Percentiles rank a stretch among this genome's conserved stretches.
Evolutionary conservation across 495 filamentous ascomycete genomes (phyloP).

Genomic region (Neurospora sublineolata): DNA sequence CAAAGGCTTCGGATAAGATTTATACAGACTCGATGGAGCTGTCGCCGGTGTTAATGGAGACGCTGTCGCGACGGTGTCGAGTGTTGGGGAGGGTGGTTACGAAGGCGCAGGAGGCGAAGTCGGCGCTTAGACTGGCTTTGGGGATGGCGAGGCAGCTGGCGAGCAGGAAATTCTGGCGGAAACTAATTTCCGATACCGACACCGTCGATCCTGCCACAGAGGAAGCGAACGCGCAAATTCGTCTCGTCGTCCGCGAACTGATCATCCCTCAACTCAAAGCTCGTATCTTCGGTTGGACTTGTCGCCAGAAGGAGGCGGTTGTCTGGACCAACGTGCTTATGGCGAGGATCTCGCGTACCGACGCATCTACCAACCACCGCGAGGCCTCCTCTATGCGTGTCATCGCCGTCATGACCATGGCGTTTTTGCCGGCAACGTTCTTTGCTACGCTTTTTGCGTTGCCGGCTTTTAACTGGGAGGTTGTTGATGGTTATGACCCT

Average conservation of each 20-base stretch:
- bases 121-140: neutral
- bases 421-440: slow-evolving; percentile 4
- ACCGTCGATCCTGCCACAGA: neutral
- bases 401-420: slow-evolving; percentile 7
- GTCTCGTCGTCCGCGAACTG: neutral
- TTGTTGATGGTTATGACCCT: neutral
- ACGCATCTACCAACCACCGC: neutral
- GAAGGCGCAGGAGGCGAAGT: neutral
- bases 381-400: slow-evolving; percentile 3
- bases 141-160: neutral
- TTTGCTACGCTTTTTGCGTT: slow-evolving; percentile 27
- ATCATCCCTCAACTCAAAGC: neutral
- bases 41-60: neutral
- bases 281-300: neutral
- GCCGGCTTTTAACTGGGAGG: slow-evolving; percentile 23
- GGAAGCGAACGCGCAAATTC: neutral
- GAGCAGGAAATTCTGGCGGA: neutral
- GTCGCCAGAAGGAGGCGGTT: neutral
- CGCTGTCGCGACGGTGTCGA: neutral
- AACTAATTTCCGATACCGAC: neutral
- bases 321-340: neutral
- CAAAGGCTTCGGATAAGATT: neutral
- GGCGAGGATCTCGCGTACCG: neutral
- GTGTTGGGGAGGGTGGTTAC: neutral
- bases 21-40: neutral